A percentile compares a stretch with the other conserved stretches of the same genome.
phyloP scores from a whole-genome alignment of 805 yeast genomes.

The Schwanniomyces yamadae region DNA sequence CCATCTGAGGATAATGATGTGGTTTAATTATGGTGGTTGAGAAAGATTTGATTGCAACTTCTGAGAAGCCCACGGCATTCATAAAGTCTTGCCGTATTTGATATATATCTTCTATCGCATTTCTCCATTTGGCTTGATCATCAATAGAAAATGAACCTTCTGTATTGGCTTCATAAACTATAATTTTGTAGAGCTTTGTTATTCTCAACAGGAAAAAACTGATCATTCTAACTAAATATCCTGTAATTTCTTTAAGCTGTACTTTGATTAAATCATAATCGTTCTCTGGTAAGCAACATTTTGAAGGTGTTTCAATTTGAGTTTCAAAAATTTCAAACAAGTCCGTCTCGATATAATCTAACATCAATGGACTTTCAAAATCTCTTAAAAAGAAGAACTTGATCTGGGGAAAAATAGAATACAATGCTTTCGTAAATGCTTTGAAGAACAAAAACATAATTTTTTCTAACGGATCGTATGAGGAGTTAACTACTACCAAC shows the following conservation, averaged over 20 bases:
- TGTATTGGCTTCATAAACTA: conserved; percentile 24
- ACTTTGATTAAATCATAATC: conserved; percentile 11
- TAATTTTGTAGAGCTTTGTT: conserved; percentile 25
- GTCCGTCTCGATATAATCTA: conserved; percentile 25
- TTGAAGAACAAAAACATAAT: conserved; percentile 32
- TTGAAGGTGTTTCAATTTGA: conserved; percentile 18
- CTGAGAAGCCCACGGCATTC: conserved; percentile 20
- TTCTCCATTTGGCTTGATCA: conserved; percentile 27
- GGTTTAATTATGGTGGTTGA: conserved; percentile 22
- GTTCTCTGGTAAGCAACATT: conserved; percentile 11
- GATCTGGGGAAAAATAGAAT: conserved; percentile 39
- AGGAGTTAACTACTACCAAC: conserved; percentile 19
- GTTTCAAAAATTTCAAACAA: conserved; percentile 22
- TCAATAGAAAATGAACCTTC: conserved; percentile 21
- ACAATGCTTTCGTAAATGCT: conserved; percentile 31
- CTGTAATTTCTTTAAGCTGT: conserved; percentile 21
- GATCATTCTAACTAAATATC: conserved; percentile 31
- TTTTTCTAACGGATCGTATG: conserved; percentile 31
- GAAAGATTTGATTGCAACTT: conserved; percentile 23
- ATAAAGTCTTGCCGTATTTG: conserved; percentile 20
- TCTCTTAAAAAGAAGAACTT: conserved; percentile 39
- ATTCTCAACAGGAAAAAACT: conserved; percentile 31
- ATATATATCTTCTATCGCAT: conserved; percentile 24
- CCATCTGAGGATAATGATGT: conserved; percentile 27
- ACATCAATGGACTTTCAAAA: conserved; percentile 41